Percentiles rank a stretch among this genome's conserved stretches.
Conservation (phyloP, 345 rosid genomes). For the Dovyalis caffra region DNA sequence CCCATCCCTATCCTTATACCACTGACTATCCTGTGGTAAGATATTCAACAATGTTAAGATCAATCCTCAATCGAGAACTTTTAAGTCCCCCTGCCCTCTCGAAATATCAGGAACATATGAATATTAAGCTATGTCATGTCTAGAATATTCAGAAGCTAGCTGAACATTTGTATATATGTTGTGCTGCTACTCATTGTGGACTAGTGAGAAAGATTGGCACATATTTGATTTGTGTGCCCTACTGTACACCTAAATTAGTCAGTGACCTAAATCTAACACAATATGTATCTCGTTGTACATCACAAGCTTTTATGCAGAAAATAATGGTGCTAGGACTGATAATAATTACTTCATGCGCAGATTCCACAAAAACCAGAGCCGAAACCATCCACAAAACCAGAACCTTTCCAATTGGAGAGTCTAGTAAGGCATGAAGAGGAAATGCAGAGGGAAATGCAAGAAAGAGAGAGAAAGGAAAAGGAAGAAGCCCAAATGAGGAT, state of each 20-base stretch:
- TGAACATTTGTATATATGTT: too few relatives aligned
- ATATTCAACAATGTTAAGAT: background rate
- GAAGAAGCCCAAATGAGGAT: constrained; percentile 72
- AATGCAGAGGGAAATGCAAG: constrained; percentile 77
- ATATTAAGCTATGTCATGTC: too few relatives aligned
- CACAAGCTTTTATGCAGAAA: background rate
- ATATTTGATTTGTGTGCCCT: too few relatives aligned
- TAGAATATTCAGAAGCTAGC: too few relatives aligned
- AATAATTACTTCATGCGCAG: constrained; percentile 32
- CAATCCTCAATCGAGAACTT: too few relatives aligned
- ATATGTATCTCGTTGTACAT: background rate
- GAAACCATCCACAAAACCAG: constrained; percentile 75
- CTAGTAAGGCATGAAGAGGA: constrained; percentile 86
- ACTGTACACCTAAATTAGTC: too few relatives aligned
- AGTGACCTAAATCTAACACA: too few relatives aligned
- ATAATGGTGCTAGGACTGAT: background rate
- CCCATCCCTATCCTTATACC: constrained; percentile 90
- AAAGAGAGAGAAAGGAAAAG: constrained; percentile 60
- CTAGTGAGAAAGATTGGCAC: too few relatives aligned
- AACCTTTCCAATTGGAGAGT: constrained; percentile 87
- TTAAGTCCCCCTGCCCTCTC: too few relatives aligned
- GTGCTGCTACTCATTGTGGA: too few relatives aligned
- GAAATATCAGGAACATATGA: too few relatives aligned
- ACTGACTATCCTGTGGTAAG: constrained; percentile 96
- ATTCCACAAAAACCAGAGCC: constrained; percentile 89